phyloP scores from a whole-genome alignment of 768 basidiomycete species.

The Hebeloma cylindrosporum region DNA sequence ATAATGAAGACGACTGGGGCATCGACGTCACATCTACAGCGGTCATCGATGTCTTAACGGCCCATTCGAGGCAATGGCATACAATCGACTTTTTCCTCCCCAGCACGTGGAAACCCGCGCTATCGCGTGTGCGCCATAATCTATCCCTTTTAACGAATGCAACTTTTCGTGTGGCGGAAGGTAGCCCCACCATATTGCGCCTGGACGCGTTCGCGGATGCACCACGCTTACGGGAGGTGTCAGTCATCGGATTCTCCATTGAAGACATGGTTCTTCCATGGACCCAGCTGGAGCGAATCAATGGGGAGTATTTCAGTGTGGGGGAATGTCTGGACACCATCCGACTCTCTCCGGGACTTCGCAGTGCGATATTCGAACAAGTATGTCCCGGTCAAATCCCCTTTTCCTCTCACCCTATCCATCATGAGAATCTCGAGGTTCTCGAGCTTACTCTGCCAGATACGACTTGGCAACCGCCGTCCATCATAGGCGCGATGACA shows the following conservation, averaged over 20 bases:
- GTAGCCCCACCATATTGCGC: conserved; percentile 16
- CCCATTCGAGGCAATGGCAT: conserved; percentile 20
- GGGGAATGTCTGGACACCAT: conserved; percentile 22
- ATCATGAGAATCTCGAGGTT: conserved; percentile 15
- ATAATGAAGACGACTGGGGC: conserved; percentile 16
- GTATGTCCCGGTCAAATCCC: conserved; percentile 14
- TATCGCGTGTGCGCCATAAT: conserved; percentile 11
- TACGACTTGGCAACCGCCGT: conserved; percentile 9
- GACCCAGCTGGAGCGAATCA: conserved; percentile 17
- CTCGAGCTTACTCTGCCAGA: conserved; percentile 23
- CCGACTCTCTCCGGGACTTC: conserved; percentile 14
- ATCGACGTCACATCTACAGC: conserved; percentile 16
- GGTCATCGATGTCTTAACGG: conserved; percentile 17
- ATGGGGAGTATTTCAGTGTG: conserved; percentile 19
- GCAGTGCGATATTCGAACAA: conserved; percentile 18
- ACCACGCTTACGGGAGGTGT: conserved; percentile 17
- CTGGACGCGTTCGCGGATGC: conserved; percentile 17
- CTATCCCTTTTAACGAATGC: conserved; percentile 19
- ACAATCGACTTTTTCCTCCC: conserved; percentile 23
- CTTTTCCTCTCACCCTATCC: conserved; percentile 9
- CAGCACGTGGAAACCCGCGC: conserved; percentile 13
- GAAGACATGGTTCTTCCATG: conserved; percentile 20
- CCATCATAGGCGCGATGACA: conserved; percentile 15
- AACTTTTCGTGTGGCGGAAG: conserved; percentile 19
- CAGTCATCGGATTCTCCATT: conserved; percentile 19